A percentile compares a stretch with the other conserved stretches of the same genome.
phyloP scores from a whole-genome alignment of 495 filamentous ascomycete genomes.

The Annulohypoxylon stygium region DNA sequence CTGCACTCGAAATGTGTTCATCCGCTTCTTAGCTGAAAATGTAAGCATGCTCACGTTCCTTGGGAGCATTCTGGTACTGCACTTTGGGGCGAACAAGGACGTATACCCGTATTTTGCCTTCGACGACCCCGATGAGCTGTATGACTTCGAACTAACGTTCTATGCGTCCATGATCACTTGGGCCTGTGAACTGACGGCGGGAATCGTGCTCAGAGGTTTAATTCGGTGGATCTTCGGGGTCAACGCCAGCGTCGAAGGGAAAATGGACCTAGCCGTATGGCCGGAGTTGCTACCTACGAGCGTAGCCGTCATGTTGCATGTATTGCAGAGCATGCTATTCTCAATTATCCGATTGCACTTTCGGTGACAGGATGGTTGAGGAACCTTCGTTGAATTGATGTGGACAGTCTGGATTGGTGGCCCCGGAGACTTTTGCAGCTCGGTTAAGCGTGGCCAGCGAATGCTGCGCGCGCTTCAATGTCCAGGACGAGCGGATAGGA shows the following conservation, averaged over 20 bases:
- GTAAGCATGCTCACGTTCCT: constrained; percentile 75
- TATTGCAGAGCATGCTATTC: constrained; percentile 76
- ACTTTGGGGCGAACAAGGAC: constrained; percentile 72
- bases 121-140: constrained; percentile 60
- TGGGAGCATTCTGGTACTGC: constrained; percentile 69
- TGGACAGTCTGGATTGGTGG: constrained; percentile 43
- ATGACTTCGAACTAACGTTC: constrained; percentile 70
- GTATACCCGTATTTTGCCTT: constrained; percentile 72
- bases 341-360: constrained; percentile 72
- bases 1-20: constrained; percentile 71
- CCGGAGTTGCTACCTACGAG: constrained; percentile 73
- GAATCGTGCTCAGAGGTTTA: constrained; percentile 67
- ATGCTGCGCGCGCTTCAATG: constrained; percentile 37
- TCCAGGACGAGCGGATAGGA: constrained; percentile 34
- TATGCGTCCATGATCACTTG: constrained; percentile 70
- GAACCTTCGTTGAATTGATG: constrained; percentile 28
- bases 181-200: constrained; percentile 70
- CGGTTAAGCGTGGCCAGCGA: constrained; percentile 48
- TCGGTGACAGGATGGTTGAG: constrained; percentile 51
- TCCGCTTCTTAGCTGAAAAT: constrained; percentile 72
- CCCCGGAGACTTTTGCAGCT: constrained; percentile 40
- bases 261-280: constrained; percentile 69
- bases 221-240: constrained; percentile 67
- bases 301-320: constrained; percentile 72
- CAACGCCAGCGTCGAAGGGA: constrained; percentile 70